Evolutionary conservation across 148 eudicot species (phyloP).

Genomic region (Selenicereus undatus): DNA sequence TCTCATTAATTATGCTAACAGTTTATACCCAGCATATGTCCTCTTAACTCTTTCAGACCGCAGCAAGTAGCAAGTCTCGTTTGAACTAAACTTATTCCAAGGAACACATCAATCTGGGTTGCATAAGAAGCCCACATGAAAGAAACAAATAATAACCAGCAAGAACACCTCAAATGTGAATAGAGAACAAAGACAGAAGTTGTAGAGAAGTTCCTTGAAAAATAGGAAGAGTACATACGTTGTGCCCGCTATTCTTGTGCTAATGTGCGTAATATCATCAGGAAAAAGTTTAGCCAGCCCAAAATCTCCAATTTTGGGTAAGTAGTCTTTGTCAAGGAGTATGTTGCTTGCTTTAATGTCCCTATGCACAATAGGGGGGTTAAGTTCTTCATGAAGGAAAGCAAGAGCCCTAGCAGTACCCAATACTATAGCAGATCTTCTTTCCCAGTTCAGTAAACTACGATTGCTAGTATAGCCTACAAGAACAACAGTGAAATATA

Average conservation of each 20-base stretch:
- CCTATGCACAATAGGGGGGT: constrained; percentile 89
- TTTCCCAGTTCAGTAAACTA: constrained; percentile 57
- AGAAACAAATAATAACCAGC: not conserved
- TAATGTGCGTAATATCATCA: constrained; percentile 85
- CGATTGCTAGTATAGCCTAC: constrained; percentile 59
- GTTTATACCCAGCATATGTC: not conserved
- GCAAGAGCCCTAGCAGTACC: constrained; percentile 80
- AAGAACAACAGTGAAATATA: constrained; percentile 10
- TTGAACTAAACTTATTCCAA: not conserved
- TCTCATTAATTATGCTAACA: not conserved
- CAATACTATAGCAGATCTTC: constrained; percentile 73
- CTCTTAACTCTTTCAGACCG: not conserved
- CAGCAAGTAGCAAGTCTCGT: not conserved
- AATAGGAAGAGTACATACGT: constrained; percentile 49
- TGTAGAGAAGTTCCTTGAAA: not conserved
- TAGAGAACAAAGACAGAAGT: not conserved
- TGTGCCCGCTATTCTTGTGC: constrained; percentile 88
- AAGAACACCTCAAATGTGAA: not conserved
- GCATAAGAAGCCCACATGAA: not conserved
- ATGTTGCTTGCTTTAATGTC: constrained; percentile 96
- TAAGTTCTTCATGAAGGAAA: constrained; percentile 91
- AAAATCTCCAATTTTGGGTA: constrained; percentile 91
- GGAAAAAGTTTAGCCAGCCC: constrained; percentile 98
- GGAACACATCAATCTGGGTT: not conserved
- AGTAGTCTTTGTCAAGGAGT: constrained; percentile 63